A percentile compares a stretch with the other conserved stretches of the same genome.
Conservation (phyloP, 2,329 filamentous ascomycete genomes). For the Verticillium dahliae region DNA sequence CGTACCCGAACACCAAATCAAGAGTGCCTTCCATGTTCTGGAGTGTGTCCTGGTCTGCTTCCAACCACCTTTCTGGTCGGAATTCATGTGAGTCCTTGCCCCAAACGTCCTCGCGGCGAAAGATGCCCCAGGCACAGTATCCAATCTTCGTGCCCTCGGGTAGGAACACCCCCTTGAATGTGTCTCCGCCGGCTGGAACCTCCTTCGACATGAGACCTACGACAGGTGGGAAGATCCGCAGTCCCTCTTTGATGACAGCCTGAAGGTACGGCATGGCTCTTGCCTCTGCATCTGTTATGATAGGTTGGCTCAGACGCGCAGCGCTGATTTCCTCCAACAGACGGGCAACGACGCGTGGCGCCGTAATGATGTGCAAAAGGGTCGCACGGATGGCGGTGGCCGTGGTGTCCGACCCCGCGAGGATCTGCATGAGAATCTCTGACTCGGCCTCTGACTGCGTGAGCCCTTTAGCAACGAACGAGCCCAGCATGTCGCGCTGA, state of each 20-base stretch:
- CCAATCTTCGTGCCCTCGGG: conserved; percentile 25
- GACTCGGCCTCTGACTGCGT: conserved; percentile 33
- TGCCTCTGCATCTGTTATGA: conserved; percentile 26
- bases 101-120: conserved; percentile 9
- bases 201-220: conserved; percentile 29
- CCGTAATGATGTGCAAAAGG: conserved; percentile 46
- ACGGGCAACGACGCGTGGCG: conserved; percentile 35
- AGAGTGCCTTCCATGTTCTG: conserved; percentile 26
- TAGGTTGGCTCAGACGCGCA: conserved; percentile 2
- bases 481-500: conserved; percentile 44
- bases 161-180: conserved; percentile 24
- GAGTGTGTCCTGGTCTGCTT: conserved; percentile 18
- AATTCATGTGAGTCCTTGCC: conserved; percentile 6
- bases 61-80: conserved; percentile 11
- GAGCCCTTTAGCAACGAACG: conserved; percentile 31
- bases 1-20: conserved; percentile 32
- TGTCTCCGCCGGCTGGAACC: conserved; percentile 28
- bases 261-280: conserved; percentile 35
- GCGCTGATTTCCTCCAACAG: conserved; percentile 37
- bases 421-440: conserved; percentile 35
- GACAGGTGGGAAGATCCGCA: conserved; percentile 30
- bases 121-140: conserved; percentile 27
- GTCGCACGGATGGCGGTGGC: conserved; percentile 48
- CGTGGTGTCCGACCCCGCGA: conserved; percentile 53
- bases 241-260: conserved; percentile 43